phyloP scores from a whole-genome alignment of 768 basidiomycete species.

The Kwoniella botswanensis region DNA sequence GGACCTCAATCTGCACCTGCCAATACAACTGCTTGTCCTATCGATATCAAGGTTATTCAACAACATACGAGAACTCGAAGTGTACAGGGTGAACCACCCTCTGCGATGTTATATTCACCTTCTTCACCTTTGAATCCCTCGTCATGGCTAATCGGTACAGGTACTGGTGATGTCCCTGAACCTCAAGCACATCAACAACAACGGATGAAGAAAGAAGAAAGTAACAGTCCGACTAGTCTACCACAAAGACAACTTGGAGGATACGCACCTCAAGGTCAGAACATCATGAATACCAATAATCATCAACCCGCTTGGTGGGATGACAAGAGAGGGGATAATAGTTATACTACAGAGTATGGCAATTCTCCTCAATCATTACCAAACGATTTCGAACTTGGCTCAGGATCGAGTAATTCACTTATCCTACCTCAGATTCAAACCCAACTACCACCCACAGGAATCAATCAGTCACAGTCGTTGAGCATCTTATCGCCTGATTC shows the following conservation, averaged over 20 bases:
- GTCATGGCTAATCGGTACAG: not conserved
- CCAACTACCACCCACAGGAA: not conserved
- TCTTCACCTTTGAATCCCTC: conserved; percentile 20
- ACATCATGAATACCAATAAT: not conserved
- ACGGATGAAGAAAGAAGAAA: conserved; percentile 5
- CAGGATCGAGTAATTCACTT: not conserved
- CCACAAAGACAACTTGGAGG: not conserved
- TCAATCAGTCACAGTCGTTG: not conserved
- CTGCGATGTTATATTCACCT: conserved; percentile 40
- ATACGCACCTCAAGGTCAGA: not conserved
- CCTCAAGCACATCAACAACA: not conserved
- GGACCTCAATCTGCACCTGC: conserved; percentile 31
- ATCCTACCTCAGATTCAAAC: conserved; percentile 1
- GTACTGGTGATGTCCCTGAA: conserved; percentile 3
- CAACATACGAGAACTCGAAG: conserved; percentile 40
- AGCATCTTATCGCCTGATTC: conserved; percentile 8
- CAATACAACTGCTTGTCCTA: conserved; percentile 21
- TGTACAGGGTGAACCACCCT: conserved; percentile 48
- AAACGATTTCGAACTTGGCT: conserved; percentile 2
- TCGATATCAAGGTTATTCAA: conserved; percentile 32
- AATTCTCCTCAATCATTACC: conserved; percentile 12
- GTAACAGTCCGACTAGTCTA: not conserved
- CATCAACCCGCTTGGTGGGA: not conserved
- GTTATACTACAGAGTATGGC: not conserved
- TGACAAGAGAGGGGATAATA: not conserved